Conservation (phyloP, 192 early-diverging fungal genomes). For the Podila minutissima region DNA sequence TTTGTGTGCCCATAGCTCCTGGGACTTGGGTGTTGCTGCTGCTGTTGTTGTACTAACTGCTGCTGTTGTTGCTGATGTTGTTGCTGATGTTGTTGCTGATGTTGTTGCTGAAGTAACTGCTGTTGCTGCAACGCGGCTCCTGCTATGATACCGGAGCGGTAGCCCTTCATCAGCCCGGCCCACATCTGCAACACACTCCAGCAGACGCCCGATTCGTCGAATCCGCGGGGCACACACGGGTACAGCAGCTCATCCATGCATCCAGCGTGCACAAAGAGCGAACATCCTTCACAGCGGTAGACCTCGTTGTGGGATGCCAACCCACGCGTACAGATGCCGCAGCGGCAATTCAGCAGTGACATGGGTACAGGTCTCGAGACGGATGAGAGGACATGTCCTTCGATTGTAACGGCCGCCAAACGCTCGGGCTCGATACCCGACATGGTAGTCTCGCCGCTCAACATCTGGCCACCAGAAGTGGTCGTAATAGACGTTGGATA, state of each 20-base stretch:
- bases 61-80: conserved; percentile 14
- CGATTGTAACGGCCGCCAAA: conserved; percentile 6
- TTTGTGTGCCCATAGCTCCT: conserved; percentile 14
- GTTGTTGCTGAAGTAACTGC: conserved; percentile 10
- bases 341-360: conserved; percentile 23
- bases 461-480: not conserved
- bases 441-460: too few species aligned
- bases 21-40: conserved; percentile 3
- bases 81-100: conserved; percentile 18
- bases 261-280: conserved; percentile 57
- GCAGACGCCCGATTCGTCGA: conserved; percentile 75
- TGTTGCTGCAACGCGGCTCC: conserved; percentile 32
- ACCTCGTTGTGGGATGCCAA: conserved; percentile 14
- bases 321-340: conserved; percentile 24
- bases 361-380: conserved; percentile 28
- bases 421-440: not conserved
- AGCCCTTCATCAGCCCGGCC: conserved; percentile 77
- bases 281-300: conserved; percentile 53
- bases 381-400: conserved; percentile 27
- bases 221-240: conserved; percentile 65
- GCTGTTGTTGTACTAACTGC: conserved; percentile 7
- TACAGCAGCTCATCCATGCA: conserved; percentile 62
- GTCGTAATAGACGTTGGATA: not conserved
- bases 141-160: conserved; percentile 66
- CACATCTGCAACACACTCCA: conserved; percentile 78